Percentiles rank a stretch among this genome's conserved stretches.
Evolutionary conservation across 1,284 basidiomycete genomes (phyloP).

Genomic region (Cryptococcus hybrid): DNA sequence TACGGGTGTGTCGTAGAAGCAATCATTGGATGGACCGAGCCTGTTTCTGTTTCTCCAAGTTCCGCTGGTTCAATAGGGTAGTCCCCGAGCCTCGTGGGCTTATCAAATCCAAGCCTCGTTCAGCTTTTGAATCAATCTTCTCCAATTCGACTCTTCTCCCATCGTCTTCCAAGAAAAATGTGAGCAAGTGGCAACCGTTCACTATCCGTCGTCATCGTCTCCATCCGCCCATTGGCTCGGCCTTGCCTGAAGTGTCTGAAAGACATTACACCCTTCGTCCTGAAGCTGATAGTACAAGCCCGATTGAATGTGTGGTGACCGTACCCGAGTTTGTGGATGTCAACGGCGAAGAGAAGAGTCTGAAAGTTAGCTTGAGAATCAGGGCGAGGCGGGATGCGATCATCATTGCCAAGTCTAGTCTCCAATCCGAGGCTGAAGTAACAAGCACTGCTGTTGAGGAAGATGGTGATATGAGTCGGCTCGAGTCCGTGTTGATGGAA

Average conservation of each 20-base stretch:
- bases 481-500: conserved; percentile 19
- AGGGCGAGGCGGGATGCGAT: conserved; percentile 20
- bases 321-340: conserved; percentile 47
- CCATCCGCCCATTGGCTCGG: conserved; percentile 15
- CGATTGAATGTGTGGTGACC: conserved; percentile 41
- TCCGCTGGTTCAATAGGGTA: not conserved
- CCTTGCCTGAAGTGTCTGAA: conserved; percentile 5
- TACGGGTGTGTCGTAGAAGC: conserved; percentile 35
- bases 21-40: conserved; percentile 31
- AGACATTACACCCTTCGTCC: conserved; percentile 31
- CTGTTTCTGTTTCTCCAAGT: not conserved
- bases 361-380: conserved; percentile 37
- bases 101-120: conserved; percentile 5
- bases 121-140: conserved; percentile 13
- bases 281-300: conserved; percentile 18
- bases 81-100: not conserved
- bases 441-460: not conserved
- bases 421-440: not conserved
- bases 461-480: not conserved
- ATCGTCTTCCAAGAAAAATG: conserved; percentile 2
- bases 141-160: conserved; percentile 13
- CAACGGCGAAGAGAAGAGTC: conserved; percentile 28
- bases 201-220: conserved; percentile 36
- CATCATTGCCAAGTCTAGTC: not conserved
- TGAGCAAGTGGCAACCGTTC: conserved; percentile 21